Evolutionary conservation across 441 rosid species (phyloP).

Genomic region (Pelargonium citronellum): DNA sequence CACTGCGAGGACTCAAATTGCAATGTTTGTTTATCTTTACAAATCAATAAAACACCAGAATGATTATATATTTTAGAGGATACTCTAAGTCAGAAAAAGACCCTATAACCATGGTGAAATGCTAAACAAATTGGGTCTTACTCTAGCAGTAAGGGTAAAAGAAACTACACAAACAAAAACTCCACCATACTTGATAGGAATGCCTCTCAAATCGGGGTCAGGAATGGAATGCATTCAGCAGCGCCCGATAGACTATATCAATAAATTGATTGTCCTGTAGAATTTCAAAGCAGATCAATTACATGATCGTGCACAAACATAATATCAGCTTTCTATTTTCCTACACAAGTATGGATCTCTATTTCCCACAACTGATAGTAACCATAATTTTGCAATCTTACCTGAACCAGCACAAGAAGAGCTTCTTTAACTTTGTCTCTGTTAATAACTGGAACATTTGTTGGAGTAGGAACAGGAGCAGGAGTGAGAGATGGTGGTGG

Average conservation of each 20-base stretch:
- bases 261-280: slow-evolving; percentile 72
- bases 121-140: slow-evolving; percentile 34
- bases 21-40: too few species aligned
- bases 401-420: slow-evolving; percentile 69
- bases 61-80: slow-evolving; percentile 11
- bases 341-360: too few species aligned
- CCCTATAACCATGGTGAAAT: slow-evolving; percentile 8
- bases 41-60: not conserved
- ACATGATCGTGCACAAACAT: not conserved
- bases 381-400: slow-evolving; percentile 32
- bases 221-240: slow-evolving; percentile 59
- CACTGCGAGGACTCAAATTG: too few species aligned
- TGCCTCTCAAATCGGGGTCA: slow-evolving; percentile 25
- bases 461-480: slow-evolving; percentile 30
- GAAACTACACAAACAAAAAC: slow-evolving; percentile 24
- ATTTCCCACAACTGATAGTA: not conserved
- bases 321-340: not conserved
- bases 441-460: slow-evolving; percentile 42
- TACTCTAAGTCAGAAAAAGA: not conserved
- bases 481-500: slow-evolving; percentile 83
- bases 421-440: slow-evolving; percentile 75
- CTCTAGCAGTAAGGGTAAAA: slow-evolving; percentile 8
- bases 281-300: not conserved
- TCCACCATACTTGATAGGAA: slow-evolving; percentile 11
- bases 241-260: slow-evolving; percentile 66